A percentile compares a stretch with the other conserved stretches of the same genome.
phyloP scores from a whole-genome alignment of 768 basidiomycete genomes.

The Lactarius sp. region DNA sequence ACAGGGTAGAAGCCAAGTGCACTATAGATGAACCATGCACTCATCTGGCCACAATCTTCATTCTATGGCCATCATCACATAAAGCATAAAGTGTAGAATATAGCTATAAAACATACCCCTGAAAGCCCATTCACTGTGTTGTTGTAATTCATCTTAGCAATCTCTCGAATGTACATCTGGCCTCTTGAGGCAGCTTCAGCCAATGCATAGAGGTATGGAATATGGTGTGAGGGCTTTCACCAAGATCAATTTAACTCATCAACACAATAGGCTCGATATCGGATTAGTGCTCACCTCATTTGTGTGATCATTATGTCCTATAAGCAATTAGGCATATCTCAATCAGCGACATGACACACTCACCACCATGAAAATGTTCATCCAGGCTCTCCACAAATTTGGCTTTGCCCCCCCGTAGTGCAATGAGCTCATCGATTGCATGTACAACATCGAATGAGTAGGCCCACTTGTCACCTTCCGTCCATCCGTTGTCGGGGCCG shows the following conservation, averaged over 20 bases:
- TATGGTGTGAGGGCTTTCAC: slow-evolving; percentile 73
- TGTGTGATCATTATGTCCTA: not conserved
- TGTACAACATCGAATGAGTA: slow-evolving; percentile 79
- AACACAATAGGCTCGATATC: not conserved
- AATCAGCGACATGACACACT: slow-evolving; percentile 17
- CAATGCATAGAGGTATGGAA: slow-evolving; percentile 75
- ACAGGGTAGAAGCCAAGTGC: slow-evolving; percentile 84
- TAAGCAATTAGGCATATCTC: not conserved
- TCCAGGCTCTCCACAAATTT: slow-evolving; percentile 66
- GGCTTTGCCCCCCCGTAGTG: slow-evolving; percentile 57
- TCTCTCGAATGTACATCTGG: not conserved
- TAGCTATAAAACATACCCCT: not conserved
- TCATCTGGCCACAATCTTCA: slow-evolving; percentile 90
- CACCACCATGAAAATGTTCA: slow-evolving; percentile 46
- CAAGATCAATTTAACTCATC: not conserved
- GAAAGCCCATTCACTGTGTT: not conserved
- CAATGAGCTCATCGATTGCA: slow-evolving; percentile 57
- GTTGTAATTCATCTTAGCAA: not conserved
- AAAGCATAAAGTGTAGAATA: not conserved
- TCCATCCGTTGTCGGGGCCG: slow-evolving; percentile 66
- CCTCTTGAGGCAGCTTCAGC: slow-evolving; percentile 67
- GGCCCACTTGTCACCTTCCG: slow-evolving; percentile 75
- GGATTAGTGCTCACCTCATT: not conserved
- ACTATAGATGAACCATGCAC: slow-evolving; percentile 82
- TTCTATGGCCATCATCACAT: slow-evolving; percentile 43